Evolutionary conservation across 441 rosid species (phyloP).

Genomic region (Syzygium syzygioides): DNA sequence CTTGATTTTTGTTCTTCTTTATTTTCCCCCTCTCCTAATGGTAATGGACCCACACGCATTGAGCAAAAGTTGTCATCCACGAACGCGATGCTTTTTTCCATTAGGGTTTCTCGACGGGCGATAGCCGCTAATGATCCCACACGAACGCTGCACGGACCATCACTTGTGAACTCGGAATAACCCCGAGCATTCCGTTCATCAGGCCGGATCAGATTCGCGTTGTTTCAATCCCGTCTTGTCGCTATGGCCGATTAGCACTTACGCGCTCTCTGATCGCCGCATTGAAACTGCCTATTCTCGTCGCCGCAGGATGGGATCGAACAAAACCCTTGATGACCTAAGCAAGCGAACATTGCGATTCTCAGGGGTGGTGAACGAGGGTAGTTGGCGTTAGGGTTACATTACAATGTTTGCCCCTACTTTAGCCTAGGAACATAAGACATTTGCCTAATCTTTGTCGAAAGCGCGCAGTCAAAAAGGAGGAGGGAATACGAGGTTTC

Average conservation of each 20-base stretch:
- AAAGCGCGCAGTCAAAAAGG: neutral
- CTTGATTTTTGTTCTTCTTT: neutral
- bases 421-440: neutral
- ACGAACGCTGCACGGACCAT: neutral
- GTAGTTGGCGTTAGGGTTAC: neutral
- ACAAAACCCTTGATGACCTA: neutral
- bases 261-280: neutral
- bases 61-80: conserved; percentile 1
- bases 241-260: neutral
- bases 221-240: neutral
- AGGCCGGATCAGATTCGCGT: neutral
- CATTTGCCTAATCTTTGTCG: neutral
- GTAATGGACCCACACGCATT: neutral
- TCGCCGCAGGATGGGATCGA: neutral
- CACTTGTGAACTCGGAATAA: neutral
- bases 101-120: neutral
- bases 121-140: neutral
- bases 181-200: neutral
- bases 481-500: neutral
- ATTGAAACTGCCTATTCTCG: fast-evolving
- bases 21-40: neutral
- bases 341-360: neutral
- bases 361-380: neutral
- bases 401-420: neutral
- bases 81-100: neutral